A percentile compares a stretch with the other conserved stretches of the same genome.
Evolutionary conservation across 2,329 filamentous ascomycete species (phyloP).

Genomic region (Fonsecaea pedrosoi): DNA sequence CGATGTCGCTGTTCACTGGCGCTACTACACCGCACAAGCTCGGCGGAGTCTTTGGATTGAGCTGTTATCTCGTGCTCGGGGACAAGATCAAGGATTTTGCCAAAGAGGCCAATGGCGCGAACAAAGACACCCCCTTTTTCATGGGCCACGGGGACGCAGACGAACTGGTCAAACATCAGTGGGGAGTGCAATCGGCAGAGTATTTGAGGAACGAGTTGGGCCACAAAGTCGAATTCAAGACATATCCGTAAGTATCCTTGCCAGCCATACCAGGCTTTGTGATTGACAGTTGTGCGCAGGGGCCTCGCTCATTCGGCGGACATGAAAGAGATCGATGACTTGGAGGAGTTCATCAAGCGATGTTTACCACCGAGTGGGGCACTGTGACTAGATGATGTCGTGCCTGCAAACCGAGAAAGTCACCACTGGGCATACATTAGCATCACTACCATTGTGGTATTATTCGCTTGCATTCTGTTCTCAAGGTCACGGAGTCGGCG

Average conservation of each 20-base stretch:
- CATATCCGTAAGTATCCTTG: slow-evolving; percentile 67
- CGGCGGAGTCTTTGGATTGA: slow-evolving; percentile 86
- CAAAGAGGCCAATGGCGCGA: slow-evolving; percentile 60
- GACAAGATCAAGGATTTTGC: slow-evolving; percentile 66
- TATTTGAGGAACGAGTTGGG: slow-evolving; percentile 72
- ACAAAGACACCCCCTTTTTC: slow-evolving; percentile 81
- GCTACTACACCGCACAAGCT: slow-evolving; percentile 76
- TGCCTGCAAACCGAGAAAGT: not conserved
- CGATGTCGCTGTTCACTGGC: slow-evolving; percentile 81
- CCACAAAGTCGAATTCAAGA: slow-evolving; percentile 75
- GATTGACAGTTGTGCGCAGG: slow-evolving; percentile 49
- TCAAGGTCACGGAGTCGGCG: slow-evolving; percentile 22
- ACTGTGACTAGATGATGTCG: slow-evolving; percentile 28
- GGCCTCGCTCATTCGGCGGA: slow-evolving; percentile 78
- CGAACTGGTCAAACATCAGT: slow-evolving; percentile 71
- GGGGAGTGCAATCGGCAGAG: slow-evolving; percentile 72
- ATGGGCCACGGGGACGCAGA: slow-evolving; percentile 88
- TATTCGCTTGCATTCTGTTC: slow-evolving; percentile 15
- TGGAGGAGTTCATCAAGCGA: slow-evolving; percentile 69
- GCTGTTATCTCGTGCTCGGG: slow-evolving; percentile 77
- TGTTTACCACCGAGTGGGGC: slow-evolving; percentile 32
- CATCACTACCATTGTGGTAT: slow-evolving; percentile 17
- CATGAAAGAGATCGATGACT: slow-evolving; percentile 78
- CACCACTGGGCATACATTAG: slow-evolving; percentile 3
- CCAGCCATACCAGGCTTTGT: not conserved